Percentiles rank a stretch among this genome's conserved stretches.
These are phyloP conservation scores for Knoxdaviesia capensis DNA, from an alignment of 2,329 filamentous ascomycete genomes.

Conservation along the genomic window DNA sequence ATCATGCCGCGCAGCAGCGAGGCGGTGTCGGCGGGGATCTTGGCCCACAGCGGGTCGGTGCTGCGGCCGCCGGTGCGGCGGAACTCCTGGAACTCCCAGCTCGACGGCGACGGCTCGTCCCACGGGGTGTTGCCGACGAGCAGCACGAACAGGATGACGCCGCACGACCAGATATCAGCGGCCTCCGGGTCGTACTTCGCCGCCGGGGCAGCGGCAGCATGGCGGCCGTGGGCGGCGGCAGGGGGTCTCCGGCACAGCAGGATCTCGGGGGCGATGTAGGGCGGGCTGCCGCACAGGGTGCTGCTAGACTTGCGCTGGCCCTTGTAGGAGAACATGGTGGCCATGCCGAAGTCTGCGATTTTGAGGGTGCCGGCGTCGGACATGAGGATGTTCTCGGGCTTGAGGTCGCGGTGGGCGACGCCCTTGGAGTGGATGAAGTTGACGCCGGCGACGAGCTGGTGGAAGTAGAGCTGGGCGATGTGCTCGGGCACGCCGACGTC, in stretches of 20 bases:
- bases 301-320: slow-evolving; percentile 63
- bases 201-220: slow-evolving; percentile 24
- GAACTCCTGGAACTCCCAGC: slow-evolving; percentile 86
- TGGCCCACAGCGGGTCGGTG: slow-evolving; percentile 68
- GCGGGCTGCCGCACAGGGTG: slow-evolving; percentile 86
- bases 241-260: slow-evolving; percentile 23
- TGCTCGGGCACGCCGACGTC: slow-evolving; percentile 89
- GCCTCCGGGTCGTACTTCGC: slow-evolving; percentile 55
- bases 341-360: slow-evolving; percentile 90
- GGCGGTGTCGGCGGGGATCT: slow-evolving; percentile 51
- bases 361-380: slow-evolving; percentile 74
- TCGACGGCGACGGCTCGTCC: slow-evolving; percentile 74
- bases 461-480: slow-evolving; percentile 91
- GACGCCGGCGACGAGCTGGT: slow-evolving; percentile 74
- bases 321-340: slow-evolving; percentile 81
- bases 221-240: slow-evolving; percentile 7
- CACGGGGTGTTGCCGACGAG: slow-evolving; percentile 93
- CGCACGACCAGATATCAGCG: slow-evolving; percentile 92
- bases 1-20: slow-evolving; percentile 89
- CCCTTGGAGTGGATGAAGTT: slow-evolving; percentile 93
- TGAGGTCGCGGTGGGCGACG: slow-evolving; percentile 78
- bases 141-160: slow-evolving; percentile 91
- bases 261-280: slow-evolving; percentile 94
- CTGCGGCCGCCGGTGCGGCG: slow-evolving; percentile 60
- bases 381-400: slow-evolving; percentile 88